Base-by-base conservation (phyloP, 768 basidiomycete genomes). In the Macrolepiota albuminosa region DNA sequence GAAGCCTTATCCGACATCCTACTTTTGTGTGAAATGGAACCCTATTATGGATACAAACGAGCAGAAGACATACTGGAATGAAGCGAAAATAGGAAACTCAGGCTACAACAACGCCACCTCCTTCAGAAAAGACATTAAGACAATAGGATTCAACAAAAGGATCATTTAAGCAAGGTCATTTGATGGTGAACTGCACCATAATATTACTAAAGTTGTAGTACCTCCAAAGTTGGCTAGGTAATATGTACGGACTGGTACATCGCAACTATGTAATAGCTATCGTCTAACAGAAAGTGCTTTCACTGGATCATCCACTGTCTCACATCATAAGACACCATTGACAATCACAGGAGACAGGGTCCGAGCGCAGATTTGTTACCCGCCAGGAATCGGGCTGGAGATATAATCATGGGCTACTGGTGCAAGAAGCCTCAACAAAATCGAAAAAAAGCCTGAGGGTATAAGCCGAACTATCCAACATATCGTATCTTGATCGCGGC, bases 401-500 rank as follows among this genome's bases (percentile, higher is more conserved):
- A 46, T 37, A 33, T 26, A 48, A 46, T 48, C 46, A 42, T 40
- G 29, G 16, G 36, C 34, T 33, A 57, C 46, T 24, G n/a, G n/a
- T n/a, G 46, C 34, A 47, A 39, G 33, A 39, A 61, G 29, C 59
- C 50, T 61, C 46, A 45, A 45, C 16, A 26, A 46, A 33, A 59
- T 48, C n/a, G 37, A 45, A 24, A 46, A 46, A 34, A 36, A 51
- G 56, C 21, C 40, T 16, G 18, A 26, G 7, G 11, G 29, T 40
- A 39, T 18, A 3, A 21, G 51, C 18, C 14, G 14, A 59, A 21
- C 61, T 61, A 91, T 72, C 88, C 88, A 68, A 84, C 81, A 69
- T 86, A 85, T 48, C 90, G 87, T 69, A 91, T 86, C 75, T 90
- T 92, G 76, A 89, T 85, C 14, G 81, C 85, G 53, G 82, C 82